These are phyloP conservation scores for Boeremia lycopersici DNA, from an alignment of 2,329 filamentous ascomycete species.

Conservation along the genomic window DNA sequence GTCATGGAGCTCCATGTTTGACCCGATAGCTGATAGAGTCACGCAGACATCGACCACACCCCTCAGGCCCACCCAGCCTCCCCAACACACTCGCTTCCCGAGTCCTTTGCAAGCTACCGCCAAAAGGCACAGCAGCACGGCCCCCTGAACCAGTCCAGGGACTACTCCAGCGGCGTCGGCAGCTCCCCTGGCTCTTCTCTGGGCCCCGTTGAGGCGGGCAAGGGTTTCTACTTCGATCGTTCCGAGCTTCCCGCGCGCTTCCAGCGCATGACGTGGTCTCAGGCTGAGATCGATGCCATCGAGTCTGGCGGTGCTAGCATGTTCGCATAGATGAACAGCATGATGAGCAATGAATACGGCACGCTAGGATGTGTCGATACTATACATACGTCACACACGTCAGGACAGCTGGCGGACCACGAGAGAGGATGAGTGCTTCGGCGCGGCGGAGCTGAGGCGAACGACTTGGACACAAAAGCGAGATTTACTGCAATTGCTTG, in stretches of 20 bases:
- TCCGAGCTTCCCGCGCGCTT: conserved; percentile 86
- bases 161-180: conserved; percentile 56
- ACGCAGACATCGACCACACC: conserved; percentile 73
- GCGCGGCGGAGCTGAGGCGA: conserved; percentile 7
- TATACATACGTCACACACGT: conserved; percentile 29
- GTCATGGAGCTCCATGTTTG: not conserved
- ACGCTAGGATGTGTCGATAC: conserved; percentile 21
- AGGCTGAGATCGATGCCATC: conserved; percentile 91
- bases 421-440: conserved; percentile 12
- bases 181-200: conserved; percentile 70
- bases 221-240: conserved; percentile 85
- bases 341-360: conserved; percentile 17
- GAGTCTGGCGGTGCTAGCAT: conserved; percentile 87
- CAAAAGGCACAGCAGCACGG: conserved; percentile 80
- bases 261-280: conserved; percentile 72
- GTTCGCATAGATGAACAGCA: conserved; percentile 51
- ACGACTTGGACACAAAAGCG: conserved; percentile 25
- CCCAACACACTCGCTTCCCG: conserved; percentile 68
- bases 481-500: conserved; percentile 27
- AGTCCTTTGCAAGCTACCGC: conserved; percentile 77
- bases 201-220: conserved; percentile 71
- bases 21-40: conserved; percentile 15
- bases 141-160: conserved; percentile 58
- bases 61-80: conserved; percentile 76
- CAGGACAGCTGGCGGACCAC: conserved; percentile 14